Percentiles rank a stretch among this genome's conserved stretches.
phyloP scores from a whole-genome alignment of 2,329 filamentous ascomycete species.

The Penicillium verrucosum region DNA sequence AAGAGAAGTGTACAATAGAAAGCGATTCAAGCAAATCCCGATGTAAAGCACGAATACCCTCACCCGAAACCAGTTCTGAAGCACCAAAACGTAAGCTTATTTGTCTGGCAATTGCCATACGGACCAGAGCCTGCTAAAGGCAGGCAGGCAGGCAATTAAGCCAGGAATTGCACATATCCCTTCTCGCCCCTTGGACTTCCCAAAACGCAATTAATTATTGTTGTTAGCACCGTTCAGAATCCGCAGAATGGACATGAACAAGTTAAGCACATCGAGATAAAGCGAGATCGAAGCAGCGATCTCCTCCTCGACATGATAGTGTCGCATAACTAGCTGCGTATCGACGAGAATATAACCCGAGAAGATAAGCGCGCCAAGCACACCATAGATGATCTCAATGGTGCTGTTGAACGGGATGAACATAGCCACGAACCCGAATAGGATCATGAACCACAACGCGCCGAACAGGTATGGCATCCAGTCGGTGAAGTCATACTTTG shows the following conservation, averaged over 20 bases:
- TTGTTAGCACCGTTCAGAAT: constrained; percentile 88
- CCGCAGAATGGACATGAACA: constrained; percentile 91
- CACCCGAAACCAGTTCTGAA: constrained; percentile 3
- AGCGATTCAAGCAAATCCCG: not conserved
- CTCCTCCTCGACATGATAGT: constrained; percentile 97
- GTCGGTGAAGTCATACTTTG: constrained; percentile 95
- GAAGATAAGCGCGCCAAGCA: constrained; percentile 80
- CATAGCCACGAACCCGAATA: constrained; percentile 88
- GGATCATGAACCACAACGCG: constrained; percentile 79
- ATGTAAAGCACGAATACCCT: not conserved
- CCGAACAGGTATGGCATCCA: constrained; percentile 97
- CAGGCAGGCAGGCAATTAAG: not conserved
- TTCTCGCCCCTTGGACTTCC: not conserved
- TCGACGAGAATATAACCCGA: constrained; percentile 93
- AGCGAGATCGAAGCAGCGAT: constrained; percentile 92
- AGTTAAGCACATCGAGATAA: constrained; percentile 93
- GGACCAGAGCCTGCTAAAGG: not conserved
- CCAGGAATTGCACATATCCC: not conserved
- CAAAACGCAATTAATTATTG: constrained; percentile 65
- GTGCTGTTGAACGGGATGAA: constrained; percentile 85
- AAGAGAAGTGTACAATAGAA: not conserved
- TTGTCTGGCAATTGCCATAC: not conserved
- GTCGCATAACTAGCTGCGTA: constrained; percentile 90
- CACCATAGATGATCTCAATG: constrained; percentile 79
- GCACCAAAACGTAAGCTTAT: not conserved